These are phyloP conservation scores for Coprinellus micaceus DNA, from an alignment of 768 basidiomycete species.

Conservation along the genomic window DNA sequence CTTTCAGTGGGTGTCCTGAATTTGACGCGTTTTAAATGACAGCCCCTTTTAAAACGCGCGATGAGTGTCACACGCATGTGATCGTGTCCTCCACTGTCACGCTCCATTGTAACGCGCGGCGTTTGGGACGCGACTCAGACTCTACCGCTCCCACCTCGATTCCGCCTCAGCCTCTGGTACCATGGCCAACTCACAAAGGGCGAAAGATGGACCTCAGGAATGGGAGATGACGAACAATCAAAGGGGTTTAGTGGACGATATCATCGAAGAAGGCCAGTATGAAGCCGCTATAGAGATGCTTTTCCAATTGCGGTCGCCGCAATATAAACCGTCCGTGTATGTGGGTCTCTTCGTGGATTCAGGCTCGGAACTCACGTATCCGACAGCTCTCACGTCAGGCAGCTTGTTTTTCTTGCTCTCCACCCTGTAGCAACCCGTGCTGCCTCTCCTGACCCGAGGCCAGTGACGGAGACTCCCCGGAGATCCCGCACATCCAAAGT, in stretches of 20 bases:
- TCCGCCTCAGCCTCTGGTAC: neutral
- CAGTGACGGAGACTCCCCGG: slow-evolving; percentile 38
- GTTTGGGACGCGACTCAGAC: no score
- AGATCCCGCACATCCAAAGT: slow-evolving; percentile 34
- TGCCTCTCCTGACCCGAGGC: slow-evolving; percentile 17
- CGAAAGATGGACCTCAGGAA: neutral
- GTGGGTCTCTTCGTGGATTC: slow-evolving; percentile 20
- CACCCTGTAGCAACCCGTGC: slow-evolving; percentile 41
- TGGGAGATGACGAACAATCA: slow-evolving; percentile 14
- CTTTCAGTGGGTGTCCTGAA: neutral
- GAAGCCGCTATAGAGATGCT: slow-evolving; percentile 62
- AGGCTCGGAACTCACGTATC: slow-evolving; percentile 9
- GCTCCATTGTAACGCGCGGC: neutral
- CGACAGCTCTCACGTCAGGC: slow-evolving; percentile 58
- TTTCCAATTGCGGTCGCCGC: slow-evolving; percentile 56
- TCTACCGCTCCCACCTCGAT: neutral
- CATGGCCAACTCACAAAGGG: neutral
- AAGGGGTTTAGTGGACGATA: slow-evolving; percentile 54
- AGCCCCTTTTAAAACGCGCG: neutral
- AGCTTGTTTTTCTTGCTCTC: slow-evolving; percentile 67
- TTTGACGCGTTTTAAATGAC: neutral
- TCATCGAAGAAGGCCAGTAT: slow-evolving; percentile 76
- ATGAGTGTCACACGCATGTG: neutral
- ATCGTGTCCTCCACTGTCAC: neutral
- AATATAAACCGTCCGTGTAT: slow-evolving; percentile 56